Base-by-base conservation (phyloP, 225 moss, liverwort and hornwort genomes). In the Marchantia paleacea region DNA sequence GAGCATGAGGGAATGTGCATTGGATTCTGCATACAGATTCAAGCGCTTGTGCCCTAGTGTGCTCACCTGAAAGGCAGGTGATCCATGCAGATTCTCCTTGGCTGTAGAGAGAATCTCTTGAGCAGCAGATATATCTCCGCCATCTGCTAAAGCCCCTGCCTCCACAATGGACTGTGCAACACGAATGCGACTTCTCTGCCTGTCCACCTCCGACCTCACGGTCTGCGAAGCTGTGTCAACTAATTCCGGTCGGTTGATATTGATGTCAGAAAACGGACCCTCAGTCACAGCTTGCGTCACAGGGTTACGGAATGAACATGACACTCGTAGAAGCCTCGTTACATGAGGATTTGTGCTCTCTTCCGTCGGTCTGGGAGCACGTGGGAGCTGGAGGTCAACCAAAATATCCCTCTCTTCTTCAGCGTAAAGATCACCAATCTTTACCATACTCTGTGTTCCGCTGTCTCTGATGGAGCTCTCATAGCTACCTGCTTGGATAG, bases 351-450 rank as follows among this genome's bases (percentile, higher is more conserved):
- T 55, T 55, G 20, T 29, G 50, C 28, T 58, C 64, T 13, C 47
- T 52, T 65, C 66, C 6, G 25, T 31, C 14, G 18, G 68, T 51
- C 8, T 11, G 12, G 13, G 31, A 22, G 68, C 72, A 69, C 76
- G 54, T 39, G 88, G 88, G n/a, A 88, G 26, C 60, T 73, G 79
- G 12, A 88, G 61, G 50, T 88, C 86, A 18, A 88, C n/a, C 50
- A 88, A 29, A 30, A 88, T 69, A 52, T 88, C 82, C 66, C 86
- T 77, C 73, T 88, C 88, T 61, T 88, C 88, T 61, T 88, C 88
- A 11, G 85, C 88, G 71, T 88, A 88, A 22, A 88, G 77, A 72
- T 88, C 88, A 8, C 88, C 88, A 10, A 88, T 81, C 78, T 78
- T 88, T 71, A 88, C 86, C 70, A 82, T 47, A 30, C 81, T 76